Evolutionary conservation across 1,284 basidiomycete genomes (phyloP), one percentile per base, ranked within the genome.

Genomic region (Sanghuangporus sanghuang): DNA sequence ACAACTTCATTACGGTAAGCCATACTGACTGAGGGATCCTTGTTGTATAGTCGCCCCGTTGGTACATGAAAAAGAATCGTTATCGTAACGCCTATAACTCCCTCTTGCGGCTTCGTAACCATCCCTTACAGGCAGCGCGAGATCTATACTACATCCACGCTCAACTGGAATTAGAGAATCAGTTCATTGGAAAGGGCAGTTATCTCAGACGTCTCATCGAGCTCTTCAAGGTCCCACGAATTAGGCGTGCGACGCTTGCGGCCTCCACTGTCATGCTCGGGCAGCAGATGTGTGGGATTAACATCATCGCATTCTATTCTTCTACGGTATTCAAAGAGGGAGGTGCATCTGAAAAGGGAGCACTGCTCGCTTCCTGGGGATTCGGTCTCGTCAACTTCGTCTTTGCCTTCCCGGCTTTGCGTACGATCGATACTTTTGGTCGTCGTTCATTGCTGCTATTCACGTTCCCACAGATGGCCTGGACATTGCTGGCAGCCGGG

Each of bases 221-320:
- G 68, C 77, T 90, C 50, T 90, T 90, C 76, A 85, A 81, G 9
- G 76, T 90, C 55, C 87, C 85, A 46, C 81, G 90, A 66, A 75
- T 87, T 69, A 79, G 90, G 61, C 82, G 90, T 60, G 90, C 88
- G 0, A 86, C 89, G 0, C 77, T 87, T n/a, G 89, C 85, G 0
- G 82, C 84, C 23, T 84, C 78, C 54, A 79, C 85, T 32, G 86
- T 89, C 71, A 90, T 89, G 87, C 78, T 89, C 63, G 84, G 80
- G 14, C 81, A 84, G 70, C 84, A 84, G 69, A 82, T 85, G 77
- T 84, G 80, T 65, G 81, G 82, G 56, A 79, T 68, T 62, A 79
- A 81, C 71, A 76, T 85, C 63, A 85, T 84, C 68, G 83, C 87
- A 2, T 90, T 87, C 74, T 89, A 89, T 72, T 86, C 84, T 0